A percentile compares a stretch with the other conserved stretches of the same genome.
Conservation (phyloP, 2,329 filamentous ascomycete species). For the Aureobasidium sp. region DNA sequence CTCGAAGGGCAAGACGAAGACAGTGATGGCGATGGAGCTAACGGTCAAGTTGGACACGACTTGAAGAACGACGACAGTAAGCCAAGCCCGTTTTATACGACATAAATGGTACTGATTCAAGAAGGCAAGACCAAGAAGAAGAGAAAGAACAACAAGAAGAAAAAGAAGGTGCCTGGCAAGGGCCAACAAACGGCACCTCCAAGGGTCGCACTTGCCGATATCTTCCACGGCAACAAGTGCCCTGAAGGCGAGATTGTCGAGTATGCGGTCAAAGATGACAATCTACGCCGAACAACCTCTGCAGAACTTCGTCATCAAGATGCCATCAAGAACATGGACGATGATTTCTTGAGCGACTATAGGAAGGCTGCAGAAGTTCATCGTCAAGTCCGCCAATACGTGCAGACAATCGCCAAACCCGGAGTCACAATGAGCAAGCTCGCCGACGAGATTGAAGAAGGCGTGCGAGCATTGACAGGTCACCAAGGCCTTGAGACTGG, state of each 20-base stretch:
- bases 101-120: not conserved
- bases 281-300: conserved; percentile 67
- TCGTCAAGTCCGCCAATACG: conserved; percentile 76
- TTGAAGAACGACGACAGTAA: conserved; percentile 47
- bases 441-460: conserved; percentile 77
- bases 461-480: conserved; percentile 66
- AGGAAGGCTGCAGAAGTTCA: conserved; percentile 83
- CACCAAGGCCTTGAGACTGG: conserved; percentile 70
- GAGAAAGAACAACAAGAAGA: conserved; percentile 67
- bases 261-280: conserved; percentile 57
- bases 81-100: not conserved
- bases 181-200: conserved; percentile 62
- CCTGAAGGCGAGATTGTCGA: conserved; percentile 71
- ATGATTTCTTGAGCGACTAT: conserved; percentile 71
- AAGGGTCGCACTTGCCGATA: conserved; percentile 60
- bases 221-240: conserved; percentile 65
- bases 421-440: conserved; percentile 74
- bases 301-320: conserved; percentile 69
- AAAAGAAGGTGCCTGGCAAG: conserved; percentile 31
- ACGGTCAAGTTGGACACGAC: conserved; percentile 20
- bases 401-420: conserved; percentile 70
- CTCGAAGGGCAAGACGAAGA: conserved; percentile 21
- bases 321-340: conserved; percentile 59
- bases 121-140: conserved; percentile 35
- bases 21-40: conserved; percentile 17